Conservation (phyloP, 179 eudicot genomes). For the Beta corolliflora region DNA sequence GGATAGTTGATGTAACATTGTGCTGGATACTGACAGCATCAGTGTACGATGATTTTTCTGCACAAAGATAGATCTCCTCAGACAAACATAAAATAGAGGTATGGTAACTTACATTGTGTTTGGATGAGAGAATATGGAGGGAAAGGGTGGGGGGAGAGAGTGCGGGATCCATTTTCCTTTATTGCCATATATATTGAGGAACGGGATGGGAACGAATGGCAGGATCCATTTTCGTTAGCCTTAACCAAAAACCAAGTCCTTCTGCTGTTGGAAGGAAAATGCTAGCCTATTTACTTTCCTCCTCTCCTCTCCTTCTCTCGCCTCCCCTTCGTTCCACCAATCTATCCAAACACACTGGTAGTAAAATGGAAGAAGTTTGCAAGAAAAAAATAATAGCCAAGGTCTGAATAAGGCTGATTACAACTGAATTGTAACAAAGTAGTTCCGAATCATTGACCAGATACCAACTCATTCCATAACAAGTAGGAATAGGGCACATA, state of each 20-base stretch:
- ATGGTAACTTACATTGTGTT: constrained; percentile 1
- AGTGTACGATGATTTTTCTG: constrained; percentile 45
- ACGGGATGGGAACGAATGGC: not conserved
- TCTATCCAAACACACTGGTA: not conserved
- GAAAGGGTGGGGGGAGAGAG: not conserved
- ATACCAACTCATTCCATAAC: not conserved
- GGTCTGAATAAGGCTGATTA: not conserved
- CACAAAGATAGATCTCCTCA: constrained; percentile 26
- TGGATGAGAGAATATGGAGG: not conserved
- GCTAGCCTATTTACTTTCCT: not conserved
- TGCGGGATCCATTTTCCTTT: not conserved
- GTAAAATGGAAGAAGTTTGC: no score
- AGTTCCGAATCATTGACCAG: not conserved
- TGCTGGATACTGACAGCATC: constrained; percentile 72
- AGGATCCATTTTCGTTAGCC: not conserved
- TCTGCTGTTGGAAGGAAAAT: not conserved
- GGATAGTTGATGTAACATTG: constrained; percentile 78
- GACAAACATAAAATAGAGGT: not conserved
- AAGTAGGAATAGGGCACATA: constrained; percentile 7
- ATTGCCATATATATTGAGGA: not conserved
- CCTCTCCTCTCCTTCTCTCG: not conserved
- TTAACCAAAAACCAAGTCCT: not conserved
- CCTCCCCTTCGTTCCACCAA: not conserved
- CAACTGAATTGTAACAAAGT: not conserved
- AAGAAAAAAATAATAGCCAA: not conserved